Percentiles rank a stretch among this genome's conserved stretches.
Conservation (phyloP, 1,139 yeast genomes). For the Kodamaea anthophila region DNA sequence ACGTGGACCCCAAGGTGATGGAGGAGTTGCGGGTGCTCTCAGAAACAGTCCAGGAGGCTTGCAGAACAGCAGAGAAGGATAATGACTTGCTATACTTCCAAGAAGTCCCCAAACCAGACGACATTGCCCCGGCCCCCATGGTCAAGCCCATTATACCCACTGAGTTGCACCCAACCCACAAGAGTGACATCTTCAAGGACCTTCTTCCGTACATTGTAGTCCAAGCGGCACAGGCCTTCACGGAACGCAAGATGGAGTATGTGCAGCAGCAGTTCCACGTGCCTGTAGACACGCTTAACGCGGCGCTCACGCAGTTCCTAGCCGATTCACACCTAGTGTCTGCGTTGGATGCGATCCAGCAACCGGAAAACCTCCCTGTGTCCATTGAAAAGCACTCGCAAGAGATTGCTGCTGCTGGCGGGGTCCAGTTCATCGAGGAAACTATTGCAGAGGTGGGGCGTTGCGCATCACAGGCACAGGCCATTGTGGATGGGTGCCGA, state of each 20-base stretch:
- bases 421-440: conserved; percentile 36
- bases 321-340: conserved; percentile 51
- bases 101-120: conserved; percentile 50
- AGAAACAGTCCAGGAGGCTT: conserved; percentile 36
- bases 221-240: conserved; percentile 62
- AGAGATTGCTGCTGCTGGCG: conserved; percentile 53
- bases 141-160: conserved; percentile 46
- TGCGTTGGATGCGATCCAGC: conserved; percentile 55
- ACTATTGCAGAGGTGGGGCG: conserved; percentile 41
- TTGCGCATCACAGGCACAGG: conserved; percentile 35
- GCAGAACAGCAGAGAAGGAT: conserved; percentile 64
- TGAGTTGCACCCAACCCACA: too few species aligned
- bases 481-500: conserved; percentile 38
- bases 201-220: conserved; percentile 63
- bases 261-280: conserved; percentile 43
- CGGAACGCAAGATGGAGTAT: conserved; percentile 57
- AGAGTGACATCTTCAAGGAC: conserved; percentile 41
- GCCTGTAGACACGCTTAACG: conserved; percentile 49
- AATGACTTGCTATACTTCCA: conserved; percentile 75
- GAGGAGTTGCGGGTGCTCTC: conserved; percentile 46
- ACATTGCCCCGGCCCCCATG: conserved; percentile 47
- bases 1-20: conserved; percentile 38
- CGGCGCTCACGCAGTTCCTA: conserved; percentile 39
- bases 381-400: conserved; percentile 50
- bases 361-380: conserved; percentile 59